phyloP scores from a whole-genome alignment of 306 rosid genomes.

The Senna tora region DNA sequence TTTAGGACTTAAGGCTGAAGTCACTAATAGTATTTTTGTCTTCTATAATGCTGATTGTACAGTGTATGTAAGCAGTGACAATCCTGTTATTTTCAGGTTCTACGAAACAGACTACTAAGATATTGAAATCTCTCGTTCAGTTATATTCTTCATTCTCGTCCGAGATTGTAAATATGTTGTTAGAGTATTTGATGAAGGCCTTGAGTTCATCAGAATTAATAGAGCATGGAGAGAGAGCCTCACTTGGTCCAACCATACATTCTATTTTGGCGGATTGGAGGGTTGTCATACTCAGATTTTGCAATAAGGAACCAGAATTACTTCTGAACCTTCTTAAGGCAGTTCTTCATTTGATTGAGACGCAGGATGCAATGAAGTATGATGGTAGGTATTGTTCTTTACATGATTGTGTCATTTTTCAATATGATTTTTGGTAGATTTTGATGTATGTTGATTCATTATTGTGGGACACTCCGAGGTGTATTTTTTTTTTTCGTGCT shows the following conservation, averaged over 20 bases:
- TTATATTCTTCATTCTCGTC: conserved; percentile 77
- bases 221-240: conserved; percentile 46
- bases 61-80: conserved; percentile 33
- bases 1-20: conserved; percentile 1
- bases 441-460: not conserved
- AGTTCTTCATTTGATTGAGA: conserved; percentile 70
- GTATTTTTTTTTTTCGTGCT: conserved; percentile 3
- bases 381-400: conserved; percentile 48
- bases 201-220: conserved; percentile 49
- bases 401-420: conserved; percentile 12
- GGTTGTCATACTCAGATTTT: conserved; percentile 54
- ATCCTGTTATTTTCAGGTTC: conserved; percentile 58
- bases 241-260: conserved; percentile 33
- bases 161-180: conserved; percentile 69
- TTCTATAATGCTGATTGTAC: conserved; percentile 26
- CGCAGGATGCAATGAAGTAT: conserved; percentile 47
- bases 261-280: conserved; percentile 65
- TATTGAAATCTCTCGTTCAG: conserved; percentile 61
- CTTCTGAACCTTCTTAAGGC: conserved; percentile 67
- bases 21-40: not conserved
- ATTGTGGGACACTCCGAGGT: conserved; percentile 18
- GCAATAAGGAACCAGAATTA: conserved; percentile 81
- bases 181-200: conserved; percentile 66
- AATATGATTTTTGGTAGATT: not conserved
- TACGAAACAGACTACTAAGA: conserved; percentile 58